Base-by-base conservation (phyloP, 176 grass and related monocot species). In the Zoysia pacifica region DNA sequence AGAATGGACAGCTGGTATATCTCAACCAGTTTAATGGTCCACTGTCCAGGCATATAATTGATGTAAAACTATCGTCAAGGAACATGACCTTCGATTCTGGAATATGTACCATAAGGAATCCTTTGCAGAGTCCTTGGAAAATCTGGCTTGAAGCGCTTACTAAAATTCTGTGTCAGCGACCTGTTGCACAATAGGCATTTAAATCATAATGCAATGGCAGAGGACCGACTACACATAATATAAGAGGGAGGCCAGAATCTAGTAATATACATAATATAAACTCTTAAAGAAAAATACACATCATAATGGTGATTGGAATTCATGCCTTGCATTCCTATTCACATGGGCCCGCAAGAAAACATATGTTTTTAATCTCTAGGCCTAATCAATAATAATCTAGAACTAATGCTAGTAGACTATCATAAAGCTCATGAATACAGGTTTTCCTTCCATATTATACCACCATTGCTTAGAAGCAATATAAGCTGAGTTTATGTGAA, bases 111-210 rank as follows among this genome's bases (percentile, higher is more conserved):
- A 72, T 81, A 88, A 43, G 82, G 79, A 83, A 85, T 76, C 52
- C 90, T 86, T 64, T 91, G 79, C 28, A 85, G 3, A 42, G 20
- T 28, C 58, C 58, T 84, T 20, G 70, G 16, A 79, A 76, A 91
- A 67, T 91, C 86, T 69, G 70, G 65, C 75, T 88, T 88, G 55
- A 88, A 88, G 45, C 86, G 90, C 79, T 91, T 91, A 47, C 49
- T 75, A 85, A 75, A 75, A 88, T 73, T 80, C 7, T 58, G 73
- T 11, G 64, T 69, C 50, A 88, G 36, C 75, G 82, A 85, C 58
- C 89, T 85, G 77, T 8, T 11, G 9, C 69, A 79, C 13, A 71
- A 58, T 16, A 40, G 10, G 47, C 10, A 81, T 63, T 65, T 20
- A 47, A 80, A 65, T 41, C 9, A 83, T 54, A 79, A 4, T 20